Base-by-base conservation (phyloP, 2,329 filamentous ascomycete genomes). In the Phyllosticta citrichinensis region DNA sequence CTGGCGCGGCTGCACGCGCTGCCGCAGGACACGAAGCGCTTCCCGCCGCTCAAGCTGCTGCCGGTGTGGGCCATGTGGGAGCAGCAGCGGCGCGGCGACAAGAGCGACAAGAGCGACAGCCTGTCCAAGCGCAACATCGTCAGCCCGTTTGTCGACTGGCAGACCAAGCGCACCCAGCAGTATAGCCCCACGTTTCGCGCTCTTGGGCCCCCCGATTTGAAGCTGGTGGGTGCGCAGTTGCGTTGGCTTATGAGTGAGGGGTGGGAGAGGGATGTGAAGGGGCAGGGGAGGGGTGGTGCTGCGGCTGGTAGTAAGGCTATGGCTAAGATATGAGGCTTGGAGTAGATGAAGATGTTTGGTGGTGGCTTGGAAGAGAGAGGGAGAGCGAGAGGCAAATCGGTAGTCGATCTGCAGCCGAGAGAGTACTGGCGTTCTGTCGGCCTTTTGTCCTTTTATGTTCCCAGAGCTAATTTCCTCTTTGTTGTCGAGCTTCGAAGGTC, bases 21-120 rank as follows among this genome's bases (percentile, higher is more conserved):
- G 0, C 64, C 68, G 3, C 57, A 58, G n/a, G 68, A 71, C 56
- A 64, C 69, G 0, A 57, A 57, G 33, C 63, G 54, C 54, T 70
- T 70, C 55, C 69, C 69, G 19, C 66, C 68, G 0, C 68, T 71
- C 35, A 71, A 71, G 62, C 56, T 71, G 55, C 40, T 70, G 11
- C 66, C 66, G 33, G 70, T 66, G 63, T 71, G 70, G 52, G 68
- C 1, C 40, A 3, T n/a, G 40, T 47, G 40, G 40, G 40, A 47
- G 40, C 5, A 8, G 17, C 14, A 47, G 40, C 40, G 40, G 14
- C 2, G 2, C 14, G 40, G 40, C 40, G 40, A 8, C 40, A 17
- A 4, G 14, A 6, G 40, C 40, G 40, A 8, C 40, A 17, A 4
- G 14, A 6, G 3, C 40, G 40, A n/a, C 17, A 3, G 14, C 40